These are phyloP conservation scores for Pyricularia sp. DNA, from an alignment of 2,329 filamentous ascomycete species.

Conservation along the genomic window DNA sequence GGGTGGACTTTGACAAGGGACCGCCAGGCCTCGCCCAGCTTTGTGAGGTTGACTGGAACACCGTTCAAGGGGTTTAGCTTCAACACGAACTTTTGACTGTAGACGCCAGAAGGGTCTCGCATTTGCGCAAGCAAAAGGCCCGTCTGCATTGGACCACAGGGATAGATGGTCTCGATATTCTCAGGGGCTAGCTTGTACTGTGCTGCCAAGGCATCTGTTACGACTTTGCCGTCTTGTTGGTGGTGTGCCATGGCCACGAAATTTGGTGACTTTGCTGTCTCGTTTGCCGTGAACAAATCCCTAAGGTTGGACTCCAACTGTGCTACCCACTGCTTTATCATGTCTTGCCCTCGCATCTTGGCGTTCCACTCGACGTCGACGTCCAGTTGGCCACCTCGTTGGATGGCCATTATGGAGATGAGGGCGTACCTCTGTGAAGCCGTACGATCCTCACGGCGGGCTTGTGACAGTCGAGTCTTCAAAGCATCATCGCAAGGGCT, in stretches of 20 bases:
- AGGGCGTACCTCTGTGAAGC: not conserved
- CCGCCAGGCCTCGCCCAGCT: slow-evolving; percentile 5
- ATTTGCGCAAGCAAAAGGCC: slow-evolving; percentile 7
- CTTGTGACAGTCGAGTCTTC: not conserved
- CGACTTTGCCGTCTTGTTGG: not conserved
- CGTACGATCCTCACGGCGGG: not conserved
- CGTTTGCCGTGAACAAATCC: too few relatives aligned
- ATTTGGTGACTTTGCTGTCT: too few relatives aligned
- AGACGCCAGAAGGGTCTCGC: slow-evolving; percentile 6
- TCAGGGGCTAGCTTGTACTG: too few relatives aligned
- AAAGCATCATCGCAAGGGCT: not conserved
- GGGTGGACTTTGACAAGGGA: slow-evolving; percentile 14
- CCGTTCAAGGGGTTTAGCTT: not conserved
- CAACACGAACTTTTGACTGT: slow-evolving; percentile 8
- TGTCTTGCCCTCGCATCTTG: too few relatives aligned
- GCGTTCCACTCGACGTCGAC: too few relatives aligned
- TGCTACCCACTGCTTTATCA: too few relatives aligned
- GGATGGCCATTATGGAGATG: too few relatives aligned
- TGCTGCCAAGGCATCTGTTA: too few relatives aligned
- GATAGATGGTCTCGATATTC: slow-evolving; percentile 26
- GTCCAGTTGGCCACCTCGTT: too few relatives aligned
- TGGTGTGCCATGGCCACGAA: too few relatives aligned
- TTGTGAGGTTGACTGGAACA: not conserved
- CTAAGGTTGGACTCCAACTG: not conserved
- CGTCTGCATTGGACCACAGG: slow-evolving; percentile 24